These are phyloP conservation scores for Primulina huaijiensis DNA, from an alignment of 257 asterid species.

Conservation along the genomic window DNA sequence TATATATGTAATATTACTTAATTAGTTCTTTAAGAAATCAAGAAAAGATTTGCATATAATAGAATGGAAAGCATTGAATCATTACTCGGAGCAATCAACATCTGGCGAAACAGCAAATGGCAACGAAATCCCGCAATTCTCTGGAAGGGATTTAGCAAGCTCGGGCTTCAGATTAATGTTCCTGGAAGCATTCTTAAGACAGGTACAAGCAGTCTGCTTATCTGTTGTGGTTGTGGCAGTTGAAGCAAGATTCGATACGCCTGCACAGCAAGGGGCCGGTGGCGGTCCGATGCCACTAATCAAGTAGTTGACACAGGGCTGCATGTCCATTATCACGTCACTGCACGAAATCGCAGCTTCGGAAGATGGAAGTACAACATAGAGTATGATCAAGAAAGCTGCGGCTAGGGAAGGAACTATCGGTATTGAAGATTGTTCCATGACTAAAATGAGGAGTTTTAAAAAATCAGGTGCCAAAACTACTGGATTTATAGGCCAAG, in stretches of 20 bases:
- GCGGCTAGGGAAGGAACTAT: constrained; percentile 15
- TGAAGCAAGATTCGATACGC: constrained; percentile 41
- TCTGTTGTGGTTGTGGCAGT: constrained; percentile 43
- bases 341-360: constrained; percentile 46
- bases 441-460: not conserved
- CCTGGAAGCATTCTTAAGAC: constrained; percentile 56
- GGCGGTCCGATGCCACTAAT: constrained; percentile 51
- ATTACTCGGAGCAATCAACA: constrained; percentile 66
- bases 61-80: not conserved
- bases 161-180: constrained; percentile 31
- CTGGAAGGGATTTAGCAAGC: constrained; percentile 48
- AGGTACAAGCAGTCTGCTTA: constrained; percentile 55
- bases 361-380: constrained; percentile 22
- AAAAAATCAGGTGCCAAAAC: not conserved
- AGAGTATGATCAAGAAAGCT: constrained; percentile 12
- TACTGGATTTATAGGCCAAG: not conserved
- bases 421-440: constrained; percentile 32
- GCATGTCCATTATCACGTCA: constrained; percentile 43
- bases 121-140: constrained; percentile 48
- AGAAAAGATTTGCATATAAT: no score
- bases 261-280: constrained; percentile 51
- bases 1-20: not conserved
- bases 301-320: constrained; percentile 54
- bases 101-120: constrained; percentile 42
- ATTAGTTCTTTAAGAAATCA: not conserved